Evolutionary conservation across 2,329 filamentous ascomycete species (phyloP).

Genomic region (Colletotrichum eleusines): DNA sequence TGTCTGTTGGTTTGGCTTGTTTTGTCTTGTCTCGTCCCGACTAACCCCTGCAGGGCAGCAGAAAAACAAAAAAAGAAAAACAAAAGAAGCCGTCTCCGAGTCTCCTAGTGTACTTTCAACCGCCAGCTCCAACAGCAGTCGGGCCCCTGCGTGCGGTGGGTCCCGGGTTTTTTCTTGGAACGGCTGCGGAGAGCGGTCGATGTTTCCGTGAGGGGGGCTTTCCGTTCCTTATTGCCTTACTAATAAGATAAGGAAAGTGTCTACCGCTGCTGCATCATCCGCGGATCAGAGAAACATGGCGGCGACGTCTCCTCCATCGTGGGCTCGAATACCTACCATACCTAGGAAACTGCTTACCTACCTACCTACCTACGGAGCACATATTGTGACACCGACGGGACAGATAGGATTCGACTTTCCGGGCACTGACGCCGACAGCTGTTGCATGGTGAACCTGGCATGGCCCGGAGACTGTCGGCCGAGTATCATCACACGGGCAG

Average conservation of each 20-base stretch:
- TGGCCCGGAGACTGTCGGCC: neutral
- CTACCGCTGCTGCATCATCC: conserved; percentile 4
- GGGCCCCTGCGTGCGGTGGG: neutral
- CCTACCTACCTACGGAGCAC: too few relatives aligned
- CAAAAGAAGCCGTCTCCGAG: too few relatives aligned
- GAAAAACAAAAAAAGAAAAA: neutral
- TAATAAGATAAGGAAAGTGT: too few relatives aligned
- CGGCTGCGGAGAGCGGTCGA: neutral
- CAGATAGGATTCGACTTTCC: conserved; percentile 1
- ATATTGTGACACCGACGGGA: conserved; percentile 6
- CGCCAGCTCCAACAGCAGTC: neutral
- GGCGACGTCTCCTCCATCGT: too few relatives aligned
- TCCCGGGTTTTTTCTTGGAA: neutral
- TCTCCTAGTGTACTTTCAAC: conserved; percentile 3
- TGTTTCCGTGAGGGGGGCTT: conserved; percentile 15
- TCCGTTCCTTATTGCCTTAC: neutral
- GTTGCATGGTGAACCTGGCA: conserved; percentile 16
- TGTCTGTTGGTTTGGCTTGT: conserved; percentile 31
- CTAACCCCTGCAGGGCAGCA: neutral
- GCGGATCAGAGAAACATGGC: conserved; percentile 8
- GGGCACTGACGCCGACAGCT: conserved; percentile 6
- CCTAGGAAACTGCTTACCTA: too few relatives aligned
- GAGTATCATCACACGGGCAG: neutral
- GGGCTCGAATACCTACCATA: too few relatives aligned
- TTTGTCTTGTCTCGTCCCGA: neutral